These are phyloP conservation scores for Capsicum chinense DNA, from an alignment of 257 asterid species.

Conservation along the genomic window DNA sequence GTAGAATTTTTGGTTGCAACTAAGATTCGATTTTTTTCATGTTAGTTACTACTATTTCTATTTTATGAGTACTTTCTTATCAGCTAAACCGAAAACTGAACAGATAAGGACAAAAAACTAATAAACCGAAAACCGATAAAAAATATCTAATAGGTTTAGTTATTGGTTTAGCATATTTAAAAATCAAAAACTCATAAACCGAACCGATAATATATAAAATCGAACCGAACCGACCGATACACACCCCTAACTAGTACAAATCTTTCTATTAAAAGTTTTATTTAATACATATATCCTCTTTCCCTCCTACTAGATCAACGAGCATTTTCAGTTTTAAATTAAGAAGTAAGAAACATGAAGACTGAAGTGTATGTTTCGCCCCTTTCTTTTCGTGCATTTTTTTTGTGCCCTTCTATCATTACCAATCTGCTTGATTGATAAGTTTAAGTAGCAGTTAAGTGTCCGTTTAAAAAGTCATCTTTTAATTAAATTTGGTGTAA, in stretches of 20 bases:
- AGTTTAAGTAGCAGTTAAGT: neutral
- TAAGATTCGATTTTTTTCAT: too few species aligned
- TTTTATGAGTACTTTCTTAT: too few species aligned
- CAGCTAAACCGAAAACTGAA: too few species aligned
- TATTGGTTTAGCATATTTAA: too few species aligned
- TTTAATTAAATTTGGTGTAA: neutral
- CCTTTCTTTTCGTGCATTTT: neutral
- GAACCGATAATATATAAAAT: too few species aligned
- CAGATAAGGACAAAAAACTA: too few species aligned
- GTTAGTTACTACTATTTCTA: too few species aligned
- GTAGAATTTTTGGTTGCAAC: too few species aligned
- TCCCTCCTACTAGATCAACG: constrained; percentile 8
- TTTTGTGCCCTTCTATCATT: neutral
- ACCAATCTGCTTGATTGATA: neutral
- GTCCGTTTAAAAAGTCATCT: neutral
- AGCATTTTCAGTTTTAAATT: neutral
- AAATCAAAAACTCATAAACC: too few species aligned
- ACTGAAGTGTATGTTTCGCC: neutral
- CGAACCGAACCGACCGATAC: too few species aligned
- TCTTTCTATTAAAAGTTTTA: neutral
- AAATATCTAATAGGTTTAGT: too few species aligned
- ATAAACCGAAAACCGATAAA: too few species aligned
- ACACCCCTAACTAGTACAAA: neutral
- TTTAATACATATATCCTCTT: neutral
- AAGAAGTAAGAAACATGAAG: neutral